Percentiles rank a stretch among this genome's conserved stretches.
Evolutionary conservation across 2,329 filamentous ascomycete species (phyloP).

Genomic region (Fragosphaeria purpurea): DNA sequence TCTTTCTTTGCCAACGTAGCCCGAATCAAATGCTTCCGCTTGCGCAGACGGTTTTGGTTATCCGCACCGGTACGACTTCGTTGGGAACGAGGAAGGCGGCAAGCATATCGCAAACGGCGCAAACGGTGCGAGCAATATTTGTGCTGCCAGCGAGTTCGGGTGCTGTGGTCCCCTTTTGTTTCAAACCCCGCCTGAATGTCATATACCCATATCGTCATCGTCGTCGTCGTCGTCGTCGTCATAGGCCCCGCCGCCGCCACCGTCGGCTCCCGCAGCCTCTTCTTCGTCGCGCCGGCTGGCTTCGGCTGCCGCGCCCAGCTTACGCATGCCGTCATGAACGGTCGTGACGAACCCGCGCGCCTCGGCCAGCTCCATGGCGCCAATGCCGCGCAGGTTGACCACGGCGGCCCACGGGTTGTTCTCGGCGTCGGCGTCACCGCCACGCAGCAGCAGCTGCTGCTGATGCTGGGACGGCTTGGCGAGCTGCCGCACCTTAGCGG

Average conservation of each 20-base stretch:
- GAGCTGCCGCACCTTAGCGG: slow-evolving; percentile 76
- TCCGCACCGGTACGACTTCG: no score
- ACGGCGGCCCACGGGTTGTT: slow-evolving; percentile 36
- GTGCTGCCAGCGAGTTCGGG: no score
- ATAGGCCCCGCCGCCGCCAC: slow-evolving; percentile 47
- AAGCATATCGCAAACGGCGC: no score
- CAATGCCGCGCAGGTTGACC: slow-evolving; percentile 61
- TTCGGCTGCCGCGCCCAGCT: slow-evolving; percentile 73
- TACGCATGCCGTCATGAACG: slow-evolving; percentile 80
- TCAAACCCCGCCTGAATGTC: neutral
- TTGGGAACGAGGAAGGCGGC: no score
- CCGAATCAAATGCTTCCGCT: no score
- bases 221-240: slow-evolving; percentile 55
- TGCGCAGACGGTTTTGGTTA: no score
- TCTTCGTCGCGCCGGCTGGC: slow-evolving; percentile 67
- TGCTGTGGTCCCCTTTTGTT: neutral
- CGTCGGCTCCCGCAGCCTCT: slow-evolving; percentile 46
- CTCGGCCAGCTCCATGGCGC: slow-evolving; percentile 87
- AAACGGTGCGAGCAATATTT: no score
- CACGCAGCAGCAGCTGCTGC: slow-evolving; percentile 24
- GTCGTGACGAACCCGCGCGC: slow-evolving; percentile 72
- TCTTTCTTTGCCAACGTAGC: no score
- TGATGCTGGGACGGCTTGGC: neutral
- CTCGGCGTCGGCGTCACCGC: slow-evolving; percentile 22
- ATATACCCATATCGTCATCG: slow-evolving; percentile 42